A percentile compares a stretch with the other conserved stretches of the same genome.
Conservation (phyloP, 495 filamentous ascomycete species). For the Aspergillus incahuasiensis region DNA sequence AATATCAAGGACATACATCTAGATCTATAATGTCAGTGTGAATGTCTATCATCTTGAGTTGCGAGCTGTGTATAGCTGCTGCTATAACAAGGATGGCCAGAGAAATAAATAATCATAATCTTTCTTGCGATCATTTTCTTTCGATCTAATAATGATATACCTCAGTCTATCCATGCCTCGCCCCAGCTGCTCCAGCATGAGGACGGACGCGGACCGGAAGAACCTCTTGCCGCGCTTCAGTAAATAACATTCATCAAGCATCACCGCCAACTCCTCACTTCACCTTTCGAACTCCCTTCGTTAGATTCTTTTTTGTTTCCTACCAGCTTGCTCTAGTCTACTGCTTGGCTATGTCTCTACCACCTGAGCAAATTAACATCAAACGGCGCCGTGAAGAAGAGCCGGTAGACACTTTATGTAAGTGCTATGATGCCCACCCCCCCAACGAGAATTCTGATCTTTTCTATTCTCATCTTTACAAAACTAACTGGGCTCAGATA, state of each 20-base stretch:
- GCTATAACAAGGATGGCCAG: too few relatives aligned
- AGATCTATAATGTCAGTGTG: background rate
- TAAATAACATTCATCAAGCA: background rate
- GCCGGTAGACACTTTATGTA: conserved; percentile 53
- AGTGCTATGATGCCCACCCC: conserved; percentile 13
- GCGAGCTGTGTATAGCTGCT: background rate
- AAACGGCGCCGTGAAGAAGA: conserved; percentile 55
- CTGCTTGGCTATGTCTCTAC: conserved; percentile 33
- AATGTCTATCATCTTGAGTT: background rate
- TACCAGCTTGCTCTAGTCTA: background rate
- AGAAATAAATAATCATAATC: background rate
- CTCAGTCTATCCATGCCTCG: too few relatives aligned
- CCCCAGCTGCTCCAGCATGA: too few relatives aligned
- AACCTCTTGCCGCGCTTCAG: conserved; percentile 4
- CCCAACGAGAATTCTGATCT: background rate
- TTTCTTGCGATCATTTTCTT: too few relatives aligned
- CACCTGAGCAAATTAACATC: conserved; percentile 52
- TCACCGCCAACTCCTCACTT: background rate
- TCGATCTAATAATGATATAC: too few relatives aligned
- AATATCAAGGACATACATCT: conserved; percentile 14
- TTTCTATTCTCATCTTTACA: background rate
- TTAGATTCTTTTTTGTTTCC: background rate
- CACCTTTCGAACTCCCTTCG: background rate
- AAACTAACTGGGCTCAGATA: conserved; percentile 25
- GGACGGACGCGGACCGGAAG: conserved; percentile 4